phyloP scores from a whole-genome alignment of 2,329 filamentous ascomycete genomes.

The Onygena corvina region DNA sequence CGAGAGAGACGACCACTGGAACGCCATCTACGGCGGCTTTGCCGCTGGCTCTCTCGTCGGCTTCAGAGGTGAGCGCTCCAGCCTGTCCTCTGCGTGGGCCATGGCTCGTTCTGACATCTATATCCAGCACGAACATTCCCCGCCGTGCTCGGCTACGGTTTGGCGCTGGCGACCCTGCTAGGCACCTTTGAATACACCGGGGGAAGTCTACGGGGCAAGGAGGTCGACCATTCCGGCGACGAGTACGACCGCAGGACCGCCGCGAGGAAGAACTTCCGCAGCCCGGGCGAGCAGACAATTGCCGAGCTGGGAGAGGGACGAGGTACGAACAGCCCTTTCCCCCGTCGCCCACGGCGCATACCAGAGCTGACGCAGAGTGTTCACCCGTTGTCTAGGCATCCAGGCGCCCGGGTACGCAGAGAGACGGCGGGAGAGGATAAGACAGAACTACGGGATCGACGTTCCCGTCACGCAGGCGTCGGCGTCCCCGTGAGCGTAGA shows the following conservation, averaged over 20 bases:
- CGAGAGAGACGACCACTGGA: slow-evolving; percentile 68
- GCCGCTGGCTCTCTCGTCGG: slow-evolving; percentile 61
- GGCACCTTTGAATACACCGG: slow-evolving; percentile 58
- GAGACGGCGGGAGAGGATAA: slow-evolving; percentile 65
- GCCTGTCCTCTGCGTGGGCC: slow-evolving; percentile 1
- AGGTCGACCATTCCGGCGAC: slow-evolving; percentile 47
- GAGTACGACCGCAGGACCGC: slow-evolving; percentile 67
- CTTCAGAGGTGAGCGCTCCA: slow-evolving; percentile 50
- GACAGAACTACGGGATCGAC: slow-evolving; percentile 79
- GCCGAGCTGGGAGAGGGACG: slow-evolving; percentile 73
- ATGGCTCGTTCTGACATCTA: neutral
- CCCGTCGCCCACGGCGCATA: neutral
- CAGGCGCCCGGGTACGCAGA: slow-evolving; percentile 72
- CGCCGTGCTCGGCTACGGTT: slow-evolving; percentile 56
- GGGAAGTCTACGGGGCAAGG: slow-evolving; percentile 46
- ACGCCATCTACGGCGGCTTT: slow-evolving; percentile 64
- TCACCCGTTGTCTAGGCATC: too few species aligned
- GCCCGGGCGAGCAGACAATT: slow-evolving; percentile 67
- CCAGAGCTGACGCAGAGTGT: too few species aligned
- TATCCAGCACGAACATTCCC: slow-evolving; percentile 52
- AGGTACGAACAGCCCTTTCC: slow-evolving; percentile 44
- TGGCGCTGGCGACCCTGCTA: slow-evolving; percentile 46
- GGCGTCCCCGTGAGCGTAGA: slow-evolving; percentile 19
- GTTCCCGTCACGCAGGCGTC: slow-evolving; percentile 50
- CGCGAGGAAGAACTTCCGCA: slow-evolving; percentile 59